phyloP scores from a whole-genome alignment of 768 basidiomycete genomes.

The Suillus clintonianus region DNA sequence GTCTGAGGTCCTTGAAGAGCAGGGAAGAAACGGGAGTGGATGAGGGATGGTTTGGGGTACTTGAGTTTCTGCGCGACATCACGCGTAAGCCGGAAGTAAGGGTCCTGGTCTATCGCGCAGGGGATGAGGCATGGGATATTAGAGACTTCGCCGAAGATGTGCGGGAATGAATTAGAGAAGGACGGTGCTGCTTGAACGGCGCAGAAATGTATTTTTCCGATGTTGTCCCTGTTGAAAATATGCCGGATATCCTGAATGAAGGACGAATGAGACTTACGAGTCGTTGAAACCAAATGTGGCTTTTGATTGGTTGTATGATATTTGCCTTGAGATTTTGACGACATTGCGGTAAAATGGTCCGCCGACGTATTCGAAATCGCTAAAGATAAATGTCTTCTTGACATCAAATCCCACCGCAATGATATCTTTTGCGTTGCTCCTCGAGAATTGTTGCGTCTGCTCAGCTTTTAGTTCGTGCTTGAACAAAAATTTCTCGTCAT shows the following conservation, averaged over 20 bases:
- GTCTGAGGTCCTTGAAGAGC: constrained; percentile 97
- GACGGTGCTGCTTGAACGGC: constrained; percentile 94
- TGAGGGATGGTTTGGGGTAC: constrained; percentile 90
- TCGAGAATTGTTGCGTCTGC: constrained; percentile 79
- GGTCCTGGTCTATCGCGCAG: constrained; percentile 97
- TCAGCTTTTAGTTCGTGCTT: constrained; percentile 92
- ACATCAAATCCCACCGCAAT: constrained; percentile 94
- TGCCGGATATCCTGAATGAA: not conserved
- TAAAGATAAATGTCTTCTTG: constrained; percentile 97
- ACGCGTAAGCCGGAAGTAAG: constrained; percentile 96
- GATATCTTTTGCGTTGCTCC: constrained; percentile 90
- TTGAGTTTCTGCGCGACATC: constrained; percentile 93
- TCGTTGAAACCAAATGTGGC: constrained; percentile 97
- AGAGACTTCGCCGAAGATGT: constrained; percentile 84
- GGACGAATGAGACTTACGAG: constrained; percentile 59
- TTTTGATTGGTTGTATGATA: constrained; percentile 91
- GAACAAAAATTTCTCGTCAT: constrained; percentile 99
- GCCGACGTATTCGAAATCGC: constrained; percentile 85
- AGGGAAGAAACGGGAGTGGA: constrained; percentile 98
- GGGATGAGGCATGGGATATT: constrained; percentile 94
- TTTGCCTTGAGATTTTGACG: constrained; percentile 87
- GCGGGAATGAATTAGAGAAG: constrained; percentile 98
- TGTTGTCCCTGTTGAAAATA: constrained; percentile 79
- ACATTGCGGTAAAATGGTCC: constrained; percentile 95
- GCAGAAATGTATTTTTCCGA: constrained; percentile 96